These are phyloP conservation scores for Leccinum olivaceopallidum DNA, from an alignment of 768 basidiomycete genomes.

Conservation along the genomic window DNA sequence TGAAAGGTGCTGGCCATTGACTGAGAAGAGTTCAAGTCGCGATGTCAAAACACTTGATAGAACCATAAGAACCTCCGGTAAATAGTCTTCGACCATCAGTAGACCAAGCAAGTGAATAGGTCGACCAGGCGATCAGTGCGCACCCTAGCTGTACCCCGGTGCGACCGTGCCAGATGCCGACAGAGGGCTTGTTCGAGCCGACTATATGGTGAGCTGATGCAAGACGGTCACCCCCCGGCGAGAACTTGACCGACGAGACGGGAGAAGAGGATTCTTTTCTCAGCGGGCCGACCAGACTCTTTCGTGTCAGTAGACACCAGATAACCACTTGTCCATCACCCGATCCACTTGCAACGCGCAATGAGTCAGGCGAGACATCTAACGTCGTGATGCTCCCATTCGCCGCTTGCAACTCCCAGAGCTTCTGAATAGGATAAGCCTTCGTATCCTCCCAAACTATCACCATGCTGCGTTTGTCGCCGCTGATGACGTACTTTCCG, in stretches of 20 bases:
- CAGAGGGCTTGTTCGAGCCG: not conserved
- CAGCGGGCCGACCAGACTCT: constrained; percentile 5
- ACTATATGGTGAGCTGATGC: constrained; percentile 4
- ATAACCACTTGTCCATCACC: constrained; percentile 3
- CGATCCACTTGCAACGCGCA: constrained; percentile 5
- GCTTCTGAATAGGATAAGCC: not conserved
- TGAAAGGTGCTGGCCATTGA: not conserved
- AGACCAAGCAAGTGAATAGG: constrained; percentile 20
- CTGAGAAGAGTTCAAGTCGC: not conserved
- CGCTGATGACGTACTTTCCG: constrained; percentile 13
- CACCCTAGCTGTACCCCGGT: constrained; percentile 9
- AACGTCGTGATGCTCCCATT: constrained; percentile 9
- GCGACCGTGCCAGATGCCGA: constrained; percentile 16
- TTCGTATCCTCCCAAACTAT: constrained; percentile 8
- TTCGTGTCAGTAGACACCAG: constrained; percentile 4
- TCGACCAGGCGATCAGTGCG: not conserved
- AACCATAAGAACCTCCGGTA: constrained; percentile 11
- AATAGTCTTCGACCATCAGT: constrained; percentile 17
- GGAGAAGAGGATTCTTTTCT: constrained; percentile 1
- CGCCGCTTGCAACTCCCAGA: not conserved
- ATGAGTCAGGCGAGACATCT: constrained; percentile 11
- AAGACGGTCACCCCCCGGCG: constrained; percentile 12
- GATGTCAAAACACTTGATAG: constrained; percentile 14
- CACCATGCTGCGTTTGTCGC: constrained; percentile 7
- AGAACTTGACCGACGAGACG: constrained; percentile 19